A percentile compares a stretch with the other conserved stretches of the same genome.
phyloP scores from a whole-genome alignment of 2,329 filamentous ascomycete genomes.

The Colletotrichum spinosum region DNA sequence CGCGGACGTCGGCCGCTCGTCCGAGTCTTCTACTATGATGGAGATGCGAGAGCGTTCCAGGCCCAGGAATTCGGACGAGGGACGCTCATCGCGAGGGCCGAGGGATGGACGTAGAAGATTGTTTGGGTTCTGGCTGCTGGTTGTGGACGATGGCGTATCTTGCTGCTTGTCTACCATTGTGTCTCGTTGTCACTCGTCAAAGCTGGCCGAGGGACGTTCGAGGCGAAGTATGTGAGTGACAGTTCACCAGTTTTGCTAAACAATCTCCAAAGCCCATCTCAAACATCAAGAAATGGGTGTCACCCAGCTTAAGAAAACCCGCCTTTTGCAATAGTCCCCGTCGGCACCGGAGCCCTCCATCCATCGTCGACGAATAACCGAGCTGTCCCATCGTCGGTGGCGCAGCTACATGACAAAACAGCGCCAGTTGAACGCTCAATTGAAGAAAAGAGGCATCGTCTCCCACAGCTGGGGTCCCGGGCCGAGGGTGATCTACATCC shows the following conservation, averaged over 20 bases:
- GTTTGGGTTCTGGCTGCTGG: neutral
- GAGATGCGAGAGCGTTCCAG: conserved; percentile 22
- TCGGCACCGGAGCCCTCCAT: conserved; percentile 2
- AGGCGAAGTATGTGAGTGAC: neutral
- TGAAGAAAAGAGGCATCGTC: neutral
- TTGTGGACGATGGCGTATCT: neutral
- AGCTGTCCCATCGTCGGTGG: conserved; percentile 11
- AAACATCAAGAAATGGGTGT: neutral
- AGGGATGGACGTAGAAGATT: neutral
- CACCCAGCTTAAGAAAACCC: neutral
- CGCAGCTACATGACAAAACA: neutral
- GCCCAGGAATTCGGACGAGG: conserved; percentile 28
- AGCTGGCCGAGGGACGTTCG: too few relatives aligned
- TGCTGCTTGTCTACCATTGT: neutral
- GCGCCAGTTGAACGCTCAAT: conserved; percentile 2
- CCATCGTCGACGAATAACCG: neutral
- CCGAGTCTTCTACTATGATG: conserved; percentile 8
- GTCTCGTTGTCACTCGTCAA: too few relatives aligned
- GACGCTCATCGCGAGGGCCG: conserved; percentile 6
- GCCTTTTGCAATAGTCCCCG: neutral
- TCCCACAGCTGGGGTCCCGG: neutral
- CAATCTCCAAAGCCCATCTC: too few relatives aligned
- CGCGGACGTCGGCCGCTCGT: neutral
- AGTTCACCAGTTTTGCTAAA: too few relatives aligned
- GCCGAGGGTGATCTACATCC: neutral